Evolutionary conservation across 2,329 filamentous ascomycete genomes (phyloP).

Genomic region (Phoma sp.): DNA sequence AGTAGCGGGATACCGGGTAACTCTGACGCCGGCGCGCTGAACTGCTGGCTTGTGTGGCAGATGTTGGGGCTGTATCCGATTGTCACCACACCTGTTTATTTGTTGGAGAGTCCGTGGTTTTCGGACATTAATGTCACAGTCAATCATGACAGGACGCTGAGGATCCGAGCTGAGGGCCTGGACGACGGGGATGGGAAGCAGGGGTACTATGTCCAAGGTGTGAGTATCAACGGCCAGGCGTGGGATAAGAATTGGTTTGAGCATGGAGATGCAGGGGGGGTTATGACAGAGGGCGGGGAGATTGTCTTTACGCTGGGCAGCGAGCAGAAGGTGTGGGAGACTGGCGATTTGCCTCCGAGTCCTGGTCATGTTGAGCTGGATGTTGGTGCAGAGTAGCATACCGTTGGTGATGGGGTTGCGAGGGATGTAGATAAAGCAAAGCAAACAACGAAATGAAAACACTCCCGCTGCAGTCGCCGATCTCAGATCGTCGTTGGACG

Average conservation of each 20-base stretch:
- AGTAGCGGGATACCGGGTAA: conserved; percentile 55
- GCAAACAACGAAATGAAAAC: no score
- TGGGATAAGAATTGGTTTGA: conserved; percentile 64
- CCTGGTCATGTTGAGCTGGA: conserved; percentile 42
- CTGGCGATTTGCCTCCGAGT: conserved; percentile 41
- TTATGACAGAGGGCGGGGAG: conserved; percentile 45
- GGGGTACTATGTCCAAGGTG: conserved; percentile 60
- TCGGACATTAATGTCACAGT: conserved; percentile 46
- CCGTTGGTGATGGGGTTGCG: no score
- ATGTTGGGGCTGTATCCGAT: conserved; percentile 58
- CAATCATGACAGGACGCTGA: conserved; percentile 48
- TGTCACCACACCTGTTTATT: conserved; percentile 56
- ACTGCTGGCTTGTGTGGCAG: conserved; percentile 60
- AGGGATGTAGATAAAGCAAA: no score
- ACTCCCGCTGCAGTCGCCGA: no score
- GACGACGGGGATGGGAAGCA: conserved; percentile 51
- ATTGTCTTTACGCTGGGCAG: conserved; percentile 41
- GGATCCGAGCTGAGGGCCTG: conserved; percentile 53
- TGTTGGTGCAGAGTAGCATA: conserved; percentile 1
- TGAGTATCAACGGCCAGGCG: conserved; percentile 59
- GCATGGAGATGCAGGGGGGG: conserved; percentile 54
- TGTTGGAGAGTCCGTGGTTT: conserved; percentile 57
- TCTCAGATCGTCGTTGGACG: no score
- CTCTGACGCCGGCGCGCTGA: conserved; percentile 56
- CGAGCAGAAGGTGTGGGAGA: conserved; percentile 41